A percentile compares a stretch with the other conserved stretches of the same genome.
Conservation (phyloP, 441 rosid species). For the Isatis lusitanica region DNA sequence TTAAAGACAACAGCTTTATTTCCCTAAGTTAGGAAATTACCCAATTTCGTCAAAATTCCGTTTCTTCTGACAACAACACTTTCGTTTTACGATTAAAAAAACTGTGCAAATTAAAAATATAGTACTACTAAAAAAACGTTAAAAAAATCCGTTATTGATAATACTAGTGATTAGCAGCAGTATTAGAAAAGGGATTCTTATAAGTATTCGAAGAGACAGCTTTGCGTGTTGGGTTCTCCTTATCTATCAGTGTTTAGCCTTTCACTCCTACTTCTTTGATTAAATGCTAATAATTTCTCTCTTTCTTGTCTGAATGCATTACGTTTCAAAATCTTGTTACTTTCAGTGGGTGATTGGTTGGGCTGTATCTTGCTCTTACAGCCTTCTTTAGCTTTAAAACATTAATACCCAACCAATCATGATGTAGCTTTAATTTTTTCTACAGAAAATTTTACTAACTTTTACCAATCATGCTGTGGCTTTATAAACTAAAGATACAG, state of each 20-base stretch:
- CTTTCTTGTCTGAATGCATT: conserved; percentile 7
- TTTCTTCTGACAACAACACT: conserved; percentile 30
- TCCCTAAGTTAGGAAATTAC: conserved; percentile 10
- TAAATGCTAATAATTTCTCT: conserved; percentile 5
- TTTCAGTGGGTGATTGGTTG: too few relatives aligned
- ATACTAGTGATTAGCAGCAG: not conserved
- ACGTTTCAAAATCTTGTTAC: conserved; percentile 1
- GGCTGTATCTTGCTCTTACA: too few relatives aligned
- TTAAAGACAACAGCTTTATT: conserved; percentile 21
- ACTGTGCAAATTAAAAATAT: not conserved
- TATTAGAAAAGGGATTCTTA: not conserved
- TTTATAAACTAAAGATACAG: too few relatives aligned
- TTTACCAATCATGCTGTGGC: too few relatives aligned
- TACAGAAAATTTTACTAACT: too few relatives aligned
- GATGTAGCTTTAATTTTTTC: too few relatives aligned
- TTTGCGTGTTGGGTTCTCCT: conserved; percentile 33
- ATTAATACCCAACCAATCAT: too few relatives aligned
- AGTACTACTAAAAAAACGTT: not conserved
- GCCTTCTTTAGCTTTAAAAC: too few relatives aligned
- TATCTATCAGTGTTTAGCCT: conserved; percentile 24
- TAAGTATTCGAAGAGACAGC: conserved; percentile 8
- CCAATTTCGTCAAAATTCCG: conserved; percentile 26
- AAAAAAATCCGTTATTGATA: not conserved
- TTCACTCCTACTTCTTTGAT: conserved; percentile 11
- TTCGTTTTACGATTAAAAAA: conserved; percentile 12